Evolutionary conservation across 768 basidiomycete species (phyloP).

Genomic region (Vararia minispora): DNA sequence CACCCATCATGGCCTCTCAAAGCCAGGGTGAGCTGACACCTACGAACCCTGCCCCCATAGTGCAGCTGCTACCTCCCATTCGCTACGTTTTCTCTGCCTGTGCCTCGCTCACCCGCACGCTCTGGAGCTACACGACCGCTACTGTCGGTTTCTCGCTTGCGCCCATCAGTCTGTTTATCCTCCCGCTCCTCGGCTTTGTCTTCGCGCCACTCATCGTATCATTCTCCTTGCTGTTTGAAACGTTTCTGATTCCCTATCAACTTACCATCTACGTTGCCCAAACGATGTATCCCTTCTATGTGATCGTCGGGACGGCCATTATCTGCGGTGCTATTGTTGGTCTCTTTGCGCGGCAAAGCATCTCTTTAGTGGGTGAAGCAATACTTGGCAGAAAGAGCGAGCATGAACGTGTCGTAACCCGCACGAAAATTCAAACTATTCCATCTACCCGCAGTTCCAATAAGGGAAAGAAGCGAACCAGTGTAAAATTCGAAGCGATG

Average conservation of each 20-base stretch:
- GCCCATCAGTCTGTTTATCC: neutral
- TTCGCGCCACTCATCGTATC: conserved; percentile 7
- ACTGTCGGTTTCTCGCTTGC: neutral
- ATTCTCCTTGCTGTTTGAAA: conserved; percentile 1
- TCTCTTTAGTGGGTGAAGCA: conserved; percentile 4
- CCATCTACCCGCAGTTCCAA: too few species aligned
- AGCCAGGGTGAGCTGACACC: too few species aligned
- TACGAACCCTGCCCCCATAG: too few species aligned
- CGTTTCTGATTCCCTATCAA: conserved; percentile 8
- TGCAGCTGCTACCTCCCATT: conserved; percentile 1
- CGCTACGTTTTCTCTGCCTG: neutral
- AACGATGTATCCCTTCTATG: conserved; percentile 12
- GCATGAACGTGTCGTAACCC: neutral
- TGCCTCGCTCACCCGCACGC: neutral
- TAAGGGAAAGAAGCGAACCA: too few species aligned
- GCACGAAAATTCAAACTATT: too few species aligned
- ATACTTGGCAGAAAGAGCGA: conserved; percentile 2
- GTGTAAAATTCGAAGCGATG: too few species aligned
- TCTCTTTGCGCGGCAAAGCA: conserved; percentile 6
- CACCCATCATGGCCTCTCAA: too few species aligned
- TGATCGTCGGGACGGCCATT: conserved; percentile 10
- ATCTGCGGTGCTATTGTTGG: conserved; percentile 9
- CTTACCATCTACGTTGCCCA: conserved; percentile 1
- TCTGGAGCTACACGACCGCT: neutral
- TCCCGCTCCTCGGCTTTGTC: neutral